Conservation (phyloP, 129 eudicot species). For the Flaveria ramosissima region DNA sequence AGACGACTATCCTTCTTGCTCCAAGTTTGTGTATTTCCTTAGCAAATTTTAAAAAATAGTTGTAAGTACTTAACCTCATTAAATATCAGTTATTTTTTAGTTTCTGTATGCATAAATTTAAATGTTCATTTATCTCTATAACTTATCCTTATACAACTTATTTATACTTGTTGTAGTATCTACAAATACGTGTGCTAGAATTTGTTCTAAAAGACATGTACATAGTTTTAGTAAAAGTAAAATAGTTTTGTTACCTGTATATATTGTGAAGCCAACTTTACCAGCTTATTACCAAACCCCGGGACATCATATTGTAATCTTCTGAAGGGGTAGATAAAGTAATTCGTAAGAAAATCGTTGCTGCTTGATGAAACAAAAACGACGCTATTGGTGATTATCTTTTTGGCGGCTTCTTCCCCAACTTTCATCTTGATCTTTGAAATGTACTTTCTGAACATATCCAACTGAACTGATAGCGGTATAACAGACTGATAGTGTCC, state of each 20-base stretch:
- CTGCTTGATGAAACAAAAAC: slow-evolving; percentile 49
- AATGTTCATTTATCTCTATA: too few relatives aligned
- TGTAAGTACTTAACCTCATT: background rate
- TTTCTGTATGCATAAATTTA: too few relatives aligned
- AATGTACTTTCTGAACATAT: slow-evolving; percentile 58
- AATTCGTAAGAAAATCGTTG: slow-evolving; percentile 67
- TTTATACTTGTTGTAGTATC: too few relatives aligned
- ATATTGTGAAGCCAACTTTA: slow-evolving; percentile 41
- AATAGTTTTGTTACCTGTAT: slow-evolving; percentile 46
- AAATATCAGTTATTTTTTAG: too few relatives aligned
- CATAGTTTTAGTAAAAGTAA: background rate
- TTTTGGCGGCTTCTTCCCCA: slow-evolving; percentile 50
- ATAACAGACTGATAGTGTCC: slow-evolving; percentile 43
- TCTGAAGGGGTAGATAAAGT: slow-evolving; percentile 48
- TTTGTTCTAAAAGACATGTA: too few relatives aligned
- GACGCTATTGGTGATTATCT: slow-evolving; percentile 44
- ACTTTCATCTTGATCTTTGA: slow-evolving; percentile 41
- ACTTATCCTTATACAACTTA: too few relatives aligned
- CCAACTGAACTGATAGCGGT: slow-evolving; percentile 56
- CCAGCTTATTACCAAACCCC: slow-evolving; percentile 47
- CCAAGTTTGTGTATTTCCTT: slow-evolving; percentile 43
- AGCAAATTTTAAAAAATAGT: background rate
- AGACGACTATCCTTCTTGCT: slow-evolving; percentile 43
- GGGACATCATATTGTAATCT: slow-evolving; percentile 40
- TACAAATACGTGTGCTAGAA: too few relatives aligned